Base-by-base conservation (phyloP, 2,329 filamentous ascomycete genomes). In the Macrophomina phaseolina region DNA sequence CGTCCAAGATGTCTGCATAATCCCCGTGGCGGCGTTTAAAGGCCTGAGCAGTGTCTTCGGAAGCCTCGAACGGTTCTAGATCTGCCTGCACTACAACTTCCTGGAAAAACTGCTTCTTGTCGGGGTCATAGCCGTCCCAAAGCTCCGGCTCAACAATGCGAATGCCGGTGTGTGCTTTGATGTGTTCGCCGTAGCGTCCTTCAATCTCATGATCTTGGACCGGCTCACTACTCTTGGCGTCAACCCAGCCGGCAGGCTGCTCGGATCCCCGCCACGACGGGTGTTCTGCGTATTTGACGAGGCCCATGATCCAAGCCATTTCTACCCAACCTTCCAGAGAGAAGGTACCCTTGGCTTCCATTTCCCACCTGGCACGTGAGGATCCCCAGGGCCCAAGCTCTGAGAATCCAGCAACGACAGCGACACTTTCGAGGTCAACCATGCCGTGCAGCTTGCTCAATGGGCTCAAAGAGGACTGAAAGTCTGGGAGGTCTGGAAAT, bases 221-320 rank as follows among this genome's bases (percentile, higher is more conserved):
- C 8, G 76, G 73, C 4, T 70, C 58, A 1, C 66, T 64, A 0
- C 72, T 75, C 11, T 73, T 68, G 1, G 46, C 45, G 36, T 80
- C 77, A 3, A 78, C 58, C 78, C 84, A 69, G 23, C 69, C 69
- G 34, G 14, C n/a, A n/a, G 34, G 32, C 36, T 58, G 36, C 8
- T 56, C n/a, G 34, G 14, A 12, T 18, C 28, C 7, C 5, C n/a
- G 53, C 34, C 53, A 56, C 36, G 53, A 28, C 53, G 88, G 87
- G 12, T 91, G 92, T 71, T 94, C 94, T 81, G 93, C 90, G 78
- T 96, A 93, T 83, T 92, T 93, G 81, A 96, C 94, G 67, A 95
- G 86, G 73, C 92, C 92, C 92, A 95, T 96, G 76, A 96, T 90
- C 92, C 92, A 96, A 42, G 92, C 91, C 92, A 96, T 95, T 80